Base-by-base conservation (phyloP, 495 filamentous ascomycete genomes). In the Penicillium manginii region DNA sequence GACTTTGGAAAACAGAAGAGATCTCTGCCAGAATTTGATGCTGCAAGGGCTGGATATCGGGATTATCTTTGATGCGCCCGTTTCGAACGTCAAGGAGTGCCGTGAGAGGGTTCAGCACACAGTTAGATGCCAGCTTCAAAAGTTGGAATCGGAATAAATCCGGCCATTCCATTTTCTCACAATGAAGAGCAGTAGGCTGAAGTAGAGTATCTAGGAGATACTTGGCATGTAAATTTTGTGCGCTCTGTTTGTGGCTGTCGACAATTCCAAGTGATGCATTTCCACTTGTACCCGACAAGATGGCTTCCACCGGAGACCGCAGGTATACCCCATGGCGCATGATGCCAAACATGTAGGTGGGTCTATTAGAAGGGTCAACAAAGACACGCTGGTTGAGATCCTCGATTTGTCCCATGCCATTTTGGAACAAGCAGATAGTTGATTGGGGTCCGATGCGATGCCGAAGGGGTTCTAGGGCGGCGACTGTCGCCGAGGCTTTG, bases 41-140 rank as follows among this genome's bases (percentile, higher is more conserved):
- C 35, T 79, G 77, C 3, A 79, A 63, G 21, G 80, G 65, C 2
- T 68, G 68, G 1, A 86, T 71, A 51, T 79, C 62, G 51, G 74
- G 71, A 50, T 80, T 80, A 39, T 71, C 73, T 15, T 91, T 78
- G 0, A 96, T 62, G 26, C 73, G 73, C 9, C 91, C 88, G 59
- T 94, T 93, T 35, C 78, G 78, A 61, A 85, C 85, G 55, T 85
- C 74, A 42, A 89, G 77, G 2, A 92, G 66, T 5, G 81, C 86
- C 1, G 90, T 91, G 12, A 94, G 71, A 0, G 91, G 90, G 66
- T 92, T 90, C 47, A 96, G 81, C 43, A 91, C 72, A 50, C 83
- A 75, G 68, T 93, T 91, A 45, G 91, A 77, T 15, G 84, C 86
- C 2, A 96, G 79, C 68, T 93, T 86, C 46, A 90, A 83, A 18